These are phyloP conservation scores for Excoecaria agallocha DNA, from an alignment of 345 rosid genomes.

Conservation along the genomic window DNA sequence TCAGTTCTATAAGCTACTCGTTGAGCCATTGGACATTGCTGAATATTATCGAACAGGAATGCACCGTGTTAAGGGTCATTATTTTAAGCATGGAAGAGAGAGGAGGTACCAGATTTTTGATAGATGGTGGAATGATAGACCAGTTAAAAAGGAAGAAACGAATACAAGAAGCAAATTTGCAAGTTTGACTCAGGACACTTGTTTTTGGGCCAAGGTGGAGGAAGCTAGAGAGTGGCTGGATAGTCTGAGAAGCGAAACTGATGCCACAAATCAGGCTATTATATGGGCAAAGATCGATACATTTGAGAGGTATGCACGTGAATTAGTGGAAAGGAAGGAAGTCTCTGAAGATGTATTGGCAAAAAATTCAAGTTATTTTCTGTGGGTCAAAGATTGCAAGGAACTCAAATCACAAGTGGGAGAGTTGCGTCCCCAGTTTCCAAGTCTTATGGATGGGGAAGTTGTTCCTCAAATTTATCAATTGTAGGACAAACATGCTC, in stretches of 20 bases:
- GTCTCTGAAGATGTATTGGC: conserved; percentile 69
- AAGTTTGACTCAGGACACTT: conserved; percentile 71
- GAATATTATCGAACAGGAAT: conserved; percentile 43
- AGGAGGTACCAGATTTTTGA: conserved; percentile 71
- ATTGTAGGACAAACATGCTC: not conserved
- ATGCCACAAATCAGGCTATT: conserved; percentile 15
- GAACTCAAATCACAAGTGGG: conserved; percentile 29
- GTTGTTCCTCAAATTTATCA: conserved; percentile 22
- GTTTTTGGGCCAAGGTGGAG: conserved; percentile 88
- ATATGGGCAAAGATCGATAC: conserved; percentile 32
- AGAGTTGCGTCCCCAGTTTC: conserved; percentile 14
- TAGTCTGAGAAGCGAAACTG: conserved; percentile 35
- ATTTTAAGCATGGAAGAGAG: conserved; percentile 52
- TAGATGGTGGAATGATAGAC: conserved; percentile 50
- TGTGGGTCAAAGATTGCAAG: conserved; percentile 49
- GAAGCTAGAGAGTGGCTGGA: conserved; percentile 62
- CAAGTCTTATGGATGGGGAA: conserved; percentile 21
- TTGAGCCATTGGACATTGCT: conserved; percentile 78
- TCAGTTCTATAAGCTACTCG: conserved; percentile 62
- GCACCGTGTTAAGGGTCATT: conserved; percentile 40
- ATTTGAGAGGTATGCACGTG: conserved; percentile 41
- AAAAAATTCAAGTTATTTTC: conserved; percentile 57
- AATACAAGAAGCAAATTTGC: conserved; percentile 47
- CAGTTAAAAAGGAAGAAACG: conserved; percentile 6
- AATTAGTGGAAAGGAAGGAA: conserved; percentile 47